Evolutionary conservation across 177 flowering plant species (phyloP), one percentile per base, ranked within the genome.

Genomic region (Vitis hybrid): DNA sequence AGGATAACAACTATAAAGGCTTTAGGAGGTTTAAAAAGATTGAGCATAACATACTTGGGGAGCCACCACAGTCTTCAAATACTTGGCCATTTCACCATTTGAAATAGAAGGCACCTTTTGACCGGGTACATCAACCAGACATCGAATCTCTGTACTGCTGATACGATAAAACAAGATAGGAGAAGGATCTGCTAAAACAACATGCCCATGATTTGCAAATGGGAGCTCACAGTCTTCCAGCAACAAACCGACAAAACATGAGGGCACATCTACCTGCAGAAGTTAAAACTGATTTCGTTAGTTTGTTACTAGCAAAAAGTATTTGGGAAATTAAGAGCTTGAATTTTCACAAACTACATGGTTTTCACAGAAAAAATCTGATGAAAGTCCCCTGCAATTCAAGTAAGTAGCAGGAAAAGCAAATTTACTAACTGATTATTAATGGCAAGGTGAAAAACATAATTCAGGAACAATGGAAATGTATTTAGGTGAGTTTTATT

Each of bases 111-210:
- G 89, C 59, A 86, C 86, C 66, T 79, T 86, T 76, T 82, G 82
- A 50, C 89, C 89, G 63, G 89, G 89, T 31, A 82, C 82, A 70
- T 83, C 82, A 66, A 83, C 86, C 70, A 83, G 82, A 66, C 86
- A 83, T 34, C 85, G 81, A 67, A 80, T 73, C 72, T 82, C 85
- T 61, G 82, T 80, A 65, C 83, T 77, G 60, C 85, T 82, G 55
- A 82, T 82, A 1, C 74, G 85, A 78, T 82, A 82, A 31, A 78
- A 76, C 73, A 82, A 78, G 65, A 82, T 76, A 1, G 85, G 85
- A 10, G 85, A 82, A 39, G 85, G 85, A 52, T 82, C 78, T 50
- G 69, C 85, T 6, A 82, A 60, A 31, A 80, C 74, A 50, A 82
- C 85, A 76, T 82, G 83, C 11, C 85, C 85, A 52, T 82, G 81